These are phyloP conservation scores for Cornus suecica DNA, from an alignment of 148 eudicot genomes.

Conservation along the genomic window DNA sequence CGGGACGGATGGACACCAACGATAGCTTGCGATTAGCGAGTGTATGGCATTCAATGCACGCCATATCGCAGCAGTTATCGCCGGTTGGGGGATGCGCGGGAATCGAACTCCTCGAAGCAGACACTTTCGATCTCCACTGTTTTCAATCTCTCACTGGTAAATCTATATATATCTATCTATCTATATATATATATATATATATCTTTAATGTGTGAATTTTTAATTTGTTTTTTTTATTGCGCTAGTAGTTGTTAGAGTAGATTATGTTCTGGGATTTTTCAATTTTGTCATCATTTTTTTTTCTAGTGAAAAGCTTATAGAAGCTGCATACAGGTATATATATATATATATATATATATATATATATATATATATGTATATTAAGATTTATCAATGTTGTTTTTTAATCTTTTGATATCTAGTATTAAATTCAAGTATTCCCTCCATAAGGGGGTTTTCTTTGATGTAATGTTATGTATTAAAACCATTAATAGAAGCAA, in stretches of 20 bases:
- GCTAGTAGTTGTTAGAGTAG: neutral
- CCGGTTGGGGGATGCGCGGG: conserved; percentile 74
- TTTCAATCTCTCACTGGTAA: conserved; percentile 97
- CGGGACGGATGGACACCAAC: conserved; percentile 94
- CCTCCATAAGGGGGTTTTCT: too few species aligned
- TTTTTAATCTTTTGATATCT: too few species aligned
- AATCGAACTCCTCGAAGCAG: conserved; percentile 91
- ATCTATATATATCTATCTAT: neutral
- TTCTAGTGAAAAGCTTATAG: neutral
- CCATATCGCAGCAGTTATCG: conserved; percentile 94
- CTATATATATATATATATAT: too few species aligned
- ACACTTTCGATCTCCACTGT: conserved; percentile 91
- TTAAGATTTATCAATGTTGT: too few species aligned
- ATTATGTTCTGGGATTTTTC: neutral
- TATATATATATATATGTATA: too few species aligned
- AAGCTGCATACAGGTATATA: neutral
- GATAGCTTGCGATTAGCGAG: conserved; percentile 96
- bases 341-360: too few species aligned
- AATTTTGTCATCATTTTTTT: neutral
- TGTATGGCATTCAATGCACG: conserved; percentile 99
- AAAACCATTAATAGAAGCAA: too few species aligned
- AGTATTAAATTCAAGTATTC: too few species aligned
- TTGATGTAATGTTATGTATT: too few species aligned
- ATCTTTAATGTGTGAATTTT: neutral
- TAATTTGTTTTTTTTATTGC: too few species aligned